Evolutionary conservation across 1,284 basidiomycete genomes (phyloP).

Genomic region (Tilletia setariae): DNA sequence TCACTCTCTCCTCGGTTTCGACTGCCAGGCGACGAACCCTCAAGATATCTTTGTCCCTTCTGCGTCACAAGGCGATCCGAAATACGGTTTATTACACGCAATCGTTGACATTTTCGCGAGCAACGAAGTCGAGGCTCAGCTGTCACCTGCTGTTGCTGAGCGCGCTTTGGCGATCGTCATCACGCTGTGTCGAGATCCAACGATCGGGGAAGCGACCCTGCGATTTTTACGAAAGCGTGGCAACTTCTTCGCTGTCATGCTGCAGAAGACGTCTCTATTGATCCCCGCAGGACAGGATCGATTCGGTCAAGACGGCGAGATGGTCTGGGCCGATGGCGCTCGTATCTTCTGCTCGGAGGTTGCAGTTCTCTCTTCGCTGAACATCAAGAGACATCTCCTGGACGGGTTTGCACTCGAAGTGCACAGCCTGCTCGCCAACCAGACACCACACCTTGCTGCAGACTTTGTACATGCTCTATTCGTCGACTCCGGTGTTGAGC

Average conservation of each 20-base stretch:
- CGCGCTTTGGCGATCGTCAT: constrained; percentile 61
- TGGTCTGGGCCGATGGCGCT: constrained; percentile 69
- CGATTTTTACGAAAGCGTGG: constrained; percentile 83
- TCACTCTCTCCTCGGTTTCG: constrained; percentile 81
- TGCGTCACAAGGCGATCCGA: constrained; percentile 58
- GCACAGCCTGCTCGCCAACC: constrained; percentile 76
- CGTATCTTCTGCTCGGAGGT: constrained; percentile 72
- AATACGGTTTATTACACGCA: constrained; percentile 64
- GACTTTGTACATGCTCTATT: constrained; percentile 46
- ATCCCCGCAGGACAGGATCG: constrained; percentile 30
- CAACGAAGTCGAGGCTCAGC: not conserved
- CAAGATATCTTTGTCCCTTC: constrained; percentile 57
- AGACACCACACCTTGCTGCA: constrained; percentile 53
- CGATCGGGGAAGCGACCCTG: constrained; percentile 76
- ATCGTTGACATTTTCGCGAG: constrained; percentile 69
- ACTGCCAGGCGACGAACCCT: constrained; percentile 59
- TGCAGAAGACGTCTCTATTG: constrained; percentile 65
- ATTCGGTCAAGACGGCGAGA: constrained; percentile 62
- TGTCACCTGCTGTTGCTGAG: not conserved
- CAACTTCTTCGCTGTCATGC: constrained; percentile 82
- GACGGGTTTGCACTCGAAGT: constrained; percentile 84
- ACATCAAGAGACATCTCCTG: constrained; percentile 77
- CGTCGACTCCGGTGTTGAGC: constrained; percentile 17
- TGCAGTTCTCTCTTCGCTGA: constrained; percentile 73
- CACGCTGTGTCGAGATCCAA: constrained; percentile 79